Percentiles rank a stretch among this genome's conserved stretches.
Conservation (phyloP, 225 moss, liverwort and hornwort genomes). For the Bryum argenteum region DNA sequence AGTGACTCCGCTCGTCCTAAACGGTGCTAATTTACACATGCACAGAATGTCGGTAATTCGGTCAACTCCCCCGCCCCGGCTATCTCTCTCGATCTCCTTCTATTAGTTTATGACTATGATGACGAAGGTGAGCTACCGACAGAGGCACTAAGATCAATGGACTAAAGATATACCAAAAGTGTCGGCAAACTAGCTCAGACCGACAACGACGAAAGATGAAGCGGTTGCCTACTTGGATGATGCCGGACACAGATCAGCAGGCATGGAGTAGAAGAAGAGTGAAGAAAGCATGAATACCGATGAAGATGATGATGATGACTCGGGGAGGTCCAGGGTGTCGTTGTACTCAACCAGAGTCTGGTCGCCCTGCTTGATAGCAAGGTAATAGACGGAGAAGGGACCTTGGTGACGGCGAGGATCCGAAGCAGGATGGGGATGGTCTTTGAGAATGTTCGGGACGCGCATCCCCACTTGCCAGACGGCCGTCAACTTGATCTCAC, state of each 20-base stretch:
- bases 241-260: neutral
- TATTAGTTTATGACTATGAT: no score
- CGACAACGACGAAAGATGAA: neutral
- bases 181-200: no score
- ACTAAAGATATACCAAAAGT: no score
- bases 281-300: slow-evolving; percentile 24
- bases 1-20: no score
- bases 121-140: neutral
- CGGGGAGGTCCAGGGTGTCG: slow-evolving; percentile 43
- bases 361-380: slow-evolving; percentile 41
- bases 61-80: neutral
- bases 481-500: slow-evolving; percentile 40
- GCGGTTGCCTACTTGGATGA: neutral
- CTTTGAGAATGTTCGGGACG: slow-evolving; percentile 37
- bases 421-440: slow-evolving; percentile 29
- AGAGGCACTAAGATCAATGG: neutral
- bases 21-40: neutral
- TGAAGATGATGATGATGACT: neutral
- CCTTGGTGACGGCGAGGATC: slow-evolving; percentile 59
- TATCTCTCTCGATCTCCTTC: neutral
- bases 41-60: neutral
- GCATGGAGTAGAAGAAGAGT: neutral
- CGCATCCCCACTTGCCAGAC: slow-evolving; percentile 55
- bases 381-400: slow-evolving; percentile 56
- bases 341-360: slow-evolving; percentile 29